Evolutionary conservation across 495 filamentous ascomycete genomes (phyloP).

Genomic region (Endocarpon pusillum): DNA sequence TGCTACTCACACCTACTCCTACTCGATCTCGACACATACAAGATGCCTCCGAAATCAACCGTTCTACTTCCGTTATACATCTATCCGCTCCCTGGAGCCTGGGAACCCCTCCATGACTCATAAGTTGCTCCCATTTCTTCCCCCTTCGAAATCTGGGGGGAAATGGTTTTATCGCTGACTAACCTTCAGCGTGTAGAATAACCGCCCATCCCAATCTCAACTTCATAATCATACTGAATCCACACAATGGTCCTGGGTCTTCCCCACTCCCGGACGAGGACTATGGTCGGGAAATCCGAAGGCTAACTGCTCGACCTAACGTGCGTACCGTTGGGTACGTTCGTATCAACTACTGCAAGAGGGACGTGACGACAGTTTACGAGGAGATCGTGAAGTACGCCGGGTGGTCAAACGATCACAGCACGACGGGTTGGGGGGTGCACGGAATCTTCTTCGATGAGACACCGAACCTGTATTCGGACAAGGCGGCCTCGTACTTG

Average conservation of each 20-base stretch:
- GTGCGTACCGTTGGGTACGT: conserved; percentile 38
- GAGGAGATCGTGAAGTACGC: background rate
- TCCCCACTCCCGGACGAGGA: conserved; percentile 28
- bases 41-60: too few species aligned
- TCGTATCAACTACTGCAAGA: conserved; percentile 32
- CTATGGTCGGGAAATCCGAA: conserved; percentile 31
- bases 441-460: conserved; percentile 14
- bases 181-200: too few species aligned
- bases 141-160: background rate
- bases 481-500: background rate
- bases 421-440: background rate
- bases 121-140: conserved; percentile 14
- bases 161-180: too few species aligned
- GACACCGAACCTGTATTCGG: conserved; percentile 5
- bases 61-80: conserved; percentile 39
- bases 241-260: conserved; percentile 33
- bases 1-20: too few species aligned
- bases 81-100: conserved; percentile 31
- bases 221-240: conserved; percentile 39
- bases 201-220: conserved; percentile 24
- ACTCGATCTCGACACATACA: too few species aligned
- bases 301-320: conserved; percentile 26
- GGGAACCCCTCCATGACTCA: conserved; percentile 31
- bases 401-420: background rate
- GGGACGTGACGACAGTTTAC: too few species aligned